Conservation (phyloP, 2,329 filamentous ascomycete genomes). For the Emergomyces pasteurianus region DNA sequence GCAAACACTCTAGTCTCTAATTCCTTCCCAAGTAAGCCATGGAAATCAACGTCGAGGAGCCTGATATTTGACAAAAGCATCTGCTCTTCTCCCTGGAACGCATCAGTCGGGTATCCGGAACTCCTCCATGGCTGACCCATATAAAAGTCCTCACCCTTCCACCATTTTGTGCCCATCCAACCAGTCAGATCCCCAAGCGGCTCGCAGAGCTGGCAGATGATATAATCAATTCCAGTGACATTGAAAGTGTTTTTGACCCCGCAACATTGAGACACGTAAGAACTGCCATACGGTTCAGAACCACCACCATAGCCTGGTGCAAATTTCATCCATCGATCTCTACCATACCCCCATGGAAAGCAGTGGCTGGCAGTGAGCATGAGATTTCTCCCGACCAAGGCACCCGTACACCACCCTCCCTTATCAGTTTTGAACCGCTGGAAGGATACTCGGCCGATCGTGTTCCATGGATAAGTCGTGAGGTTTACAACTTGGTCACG, state of each 20-base stretch:
- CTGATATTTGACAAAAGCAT: slow-evolving; percentile 14
- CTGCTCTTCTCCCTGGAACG: slow-evolving; percentile 10
- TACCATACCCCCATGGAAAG: slow-evolving; percentile 14
- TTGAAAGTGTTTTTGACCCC: slow-evolving; percentile 15
- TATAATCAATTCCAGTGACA: slow-evolving; percentile 16
- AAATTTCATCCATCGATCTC: slow-evolving; percentile 15
- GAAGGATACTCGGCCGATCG: slow-evolving; percentile 13
- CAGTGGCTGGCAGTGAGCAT: slow-evolving; percentile 16
- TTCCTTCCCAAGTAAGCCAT: slow-evolving; percentile 13
- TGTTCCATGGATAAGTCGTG: slow-evolving; percentile 14
- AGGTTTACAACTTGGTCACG: slow-evolving; percentile 10
- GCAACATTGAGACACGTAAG: slow-evolving; percentile 14
- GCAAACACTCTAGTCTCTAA: slow-evolving; percentile 14
- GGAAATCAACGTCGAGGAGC: slow-evolving; percentile 12
- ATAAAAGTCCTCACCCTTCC: slow-evolving; percentile 9
- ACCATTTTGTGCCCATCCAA: slow-evolving; percentile 17
- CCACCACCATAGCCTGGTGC: slow-evolving; percentile 11
- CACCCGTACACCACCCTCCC: slow-evolving; percentile 15
- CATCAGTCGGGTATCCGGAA: slow-evolving; percentile 14
- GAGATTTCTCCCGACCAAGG: slow-evolving; percentile 13
- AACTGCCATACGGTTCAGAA: slow-evolving; percentile 13
- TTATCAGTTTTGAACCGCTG: slow-evolving; percentile 11
- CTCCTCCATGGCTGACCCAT: slow-evolving; percentile 11
- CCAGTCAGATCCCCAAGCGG: slow-evolving; percentile 13
- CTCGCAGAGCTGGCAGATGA: slow-evolving; percentile 14